Evolutionary conservation across 768 basidiomycete species (phyloP).

Genomic region (Guyanaporus albipodus): DNA sequence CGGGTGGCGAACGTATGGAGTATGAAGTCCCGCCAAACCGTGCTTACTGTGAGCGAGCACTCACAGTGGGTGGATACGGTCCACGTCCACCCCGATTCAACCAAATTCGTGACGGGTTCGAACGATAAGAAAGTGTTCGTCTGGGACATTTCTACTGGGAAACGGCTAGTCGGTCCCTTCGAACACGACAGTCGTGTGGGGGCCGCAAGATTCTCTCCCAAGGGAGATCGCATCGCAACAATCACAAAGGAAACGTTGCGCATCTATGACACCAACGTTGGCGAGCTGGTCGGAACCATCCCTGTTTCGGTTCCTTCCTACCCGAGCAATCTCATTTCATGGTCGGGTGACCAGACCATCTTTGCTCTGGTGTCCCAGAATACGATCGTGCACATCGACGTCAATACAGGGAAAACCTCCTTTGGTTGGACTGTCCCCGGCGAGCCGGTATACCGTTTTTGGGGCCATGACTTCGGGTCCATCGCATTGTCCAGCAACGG

Average conservation of each 20-base stretch:
- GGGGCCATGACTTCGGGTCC: neutral
- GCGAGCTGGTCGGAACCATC: neutral
- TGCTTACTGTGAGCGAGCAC: neutral
- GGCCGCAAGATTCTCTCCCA: slow-evolving; percentile 5
- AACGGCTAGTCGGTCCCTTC: slow-evolving; percentile 1
- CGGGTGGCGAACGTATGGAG: neutral
- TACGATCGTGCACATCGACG: neutral
- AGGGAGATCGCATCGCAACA: neutral
- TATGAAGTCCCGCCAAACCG: neutral
- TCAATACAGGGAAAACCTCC: neutral
- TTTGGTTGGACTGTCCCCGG: neutral
- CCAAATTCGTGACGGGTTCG: neutral
- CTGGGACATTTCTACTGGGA: slow-evolving; percentile 1
- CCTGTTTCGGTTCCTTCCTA: neutral
- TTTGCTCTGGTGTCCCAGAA: neutral
- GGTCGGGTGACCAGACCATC: neutral
- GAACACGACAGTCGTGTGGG: neutral
- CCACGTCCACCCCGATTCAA: slow-evolving; percentile 1
- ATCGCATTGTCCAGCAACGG: neutral
- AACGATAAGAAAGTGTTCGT: neutral
- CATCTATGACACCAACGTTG: neutral
- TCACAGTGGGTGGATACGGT: neutral
- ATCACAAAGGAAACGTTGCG: neutral
- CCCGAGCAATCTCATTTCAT: neutral
- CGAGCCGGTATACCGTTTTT: neutral